phyloP scores from a whole-genome alignment of 768 basidiomycete species.

The Trametes cubensis region DNA sequence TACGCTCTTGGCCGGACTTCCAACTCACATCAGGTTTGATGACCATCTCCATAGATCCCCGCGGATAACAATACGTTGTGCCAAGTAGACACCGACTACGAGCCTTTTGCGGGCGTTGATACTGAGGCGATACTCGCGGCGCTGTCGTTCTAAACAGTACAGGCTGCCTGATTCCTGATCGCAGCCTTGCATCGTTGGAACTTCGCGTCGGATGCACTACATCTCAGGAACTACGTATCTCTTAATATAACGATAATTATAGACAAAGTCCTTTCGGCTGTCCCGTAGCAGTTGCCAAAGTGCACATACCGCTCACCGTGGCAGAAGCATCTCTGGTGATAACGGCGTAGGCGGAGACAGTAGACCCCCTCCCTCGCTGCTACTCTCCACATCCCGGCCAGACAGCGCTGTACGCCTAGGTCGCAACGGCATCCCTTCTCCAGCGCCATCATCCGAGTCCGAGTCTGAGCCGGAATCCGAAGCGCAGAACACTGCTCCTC shows the following conservation, averaged over 20 bases:
- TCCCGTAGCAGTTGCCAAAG: too few relatives aligned
- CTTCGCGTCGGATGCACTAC: too few relatives aligned
- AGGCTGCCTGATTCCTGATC: too few relatives aligned
- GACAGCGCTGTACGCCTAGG: not conserved
- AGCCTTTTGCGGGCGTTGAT: constrained; percentile 6
- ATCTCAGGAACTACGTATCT: too few relatives aligned
- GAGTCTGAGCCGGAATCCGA: not conserved
- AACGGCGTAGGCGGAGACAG: constrained; percentile 12
- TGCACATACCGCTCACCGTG: not conserved
- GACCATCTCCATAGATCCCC: not conserved
- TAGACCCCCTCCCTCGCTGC: constrained; percentile 2
- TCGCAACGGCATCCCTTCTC: not conserved
- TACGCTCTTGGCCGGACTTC: not conserved
- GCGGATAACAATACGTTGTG: constrained; percentile 1
- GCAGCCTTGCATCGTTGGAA: too few relatives aligned
- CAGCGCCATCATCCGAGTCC: not conserved
- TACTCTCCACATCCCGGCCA: not conserved
- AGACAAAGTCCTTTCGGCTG: too few relatives aligned
- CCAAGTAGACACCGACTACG: constrained; percentile 6
- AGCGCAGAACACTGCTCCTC: not conserved
- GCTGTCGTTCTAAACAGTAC: too few relatives aligned
- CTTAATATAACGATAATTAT: too few relatives aligned
- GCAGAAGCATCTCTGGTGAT: constrained; percentile 1
- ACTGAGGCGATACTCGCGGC: constrained; percentile 4
- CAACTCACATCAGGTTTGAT: not conserved